Conservation (phyloP, 2,329 filamentous ascomycete genomes). For the Bipolaris victoriae region DNA sequence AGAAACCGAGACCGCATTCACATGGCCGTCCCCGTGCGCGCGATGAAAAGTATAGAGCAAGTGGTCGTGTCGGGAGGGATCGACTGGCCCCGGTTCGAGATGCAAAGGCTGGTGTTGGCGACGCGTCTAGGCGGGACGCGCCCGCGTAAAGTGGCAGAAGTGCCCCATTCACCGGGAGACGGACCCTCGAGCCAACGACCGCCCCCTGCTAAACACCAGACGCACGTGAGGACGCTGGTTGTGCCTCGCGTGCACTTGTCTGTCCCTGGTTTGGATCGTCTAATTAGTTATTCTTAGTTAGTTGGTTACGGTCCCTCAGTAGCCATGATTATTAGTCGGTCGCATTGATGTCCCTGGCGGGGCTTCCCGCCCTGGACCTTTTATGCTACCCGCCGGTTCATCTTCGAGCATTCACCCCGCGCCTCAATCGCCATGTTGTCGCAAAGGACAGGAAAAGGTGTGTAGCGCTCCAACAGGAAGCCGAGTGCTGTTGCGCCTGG, state of each 20-base stretch:
- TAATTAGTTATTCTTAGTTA: not conserved
- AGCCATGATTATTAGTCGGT: not conserved
- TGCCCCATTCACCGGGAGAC: conserved; percentile 20
- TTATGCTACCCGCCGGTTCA: conserved; percentile 5
- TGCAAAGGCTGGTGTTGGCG: conserved; percentile 23
- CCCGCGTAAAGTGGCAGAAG: conserved; percentile 26
- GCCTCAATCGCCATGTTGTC: conserved; percentile 9
- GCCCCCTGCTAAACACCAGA: conserved; percentile 1
- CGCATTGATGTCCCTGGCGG: conserved; percentile 17
- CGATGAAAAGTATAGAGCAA: conserved; percentile 15
- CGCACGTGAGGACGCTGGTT: not conserved
- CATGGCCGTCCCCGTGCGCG: conserved; percentile 34
- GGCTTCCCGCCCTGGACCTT: conserved; percentile 15
- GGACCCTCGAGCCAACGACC: conserved; percentile 9
- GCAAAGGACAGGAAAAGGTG: conserved; percentile 32
- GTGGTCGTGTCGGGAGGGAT: conserved; percentile 19
- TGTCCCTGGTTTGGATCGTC: not conserved
- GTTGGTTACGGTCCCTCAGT: conserved; percentile 4
- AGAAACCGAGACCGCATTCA: conserved; percentile 23
- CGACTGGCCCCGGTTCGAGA: conserved; percentile 9
- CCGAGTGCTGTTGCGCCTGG: not conserved
- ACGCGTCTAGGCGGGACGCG: conserved; percentile 23
- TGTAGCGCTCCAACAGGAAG: not conserved
- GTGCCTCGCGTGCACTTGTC: conserved; percentile 2
- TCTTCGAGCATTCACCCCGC: not conserved